Evolutionary conservation across 1,284 basidiomycete species (phyloP).

Genomic region (Boletellus dicymbophilus): DNA sequence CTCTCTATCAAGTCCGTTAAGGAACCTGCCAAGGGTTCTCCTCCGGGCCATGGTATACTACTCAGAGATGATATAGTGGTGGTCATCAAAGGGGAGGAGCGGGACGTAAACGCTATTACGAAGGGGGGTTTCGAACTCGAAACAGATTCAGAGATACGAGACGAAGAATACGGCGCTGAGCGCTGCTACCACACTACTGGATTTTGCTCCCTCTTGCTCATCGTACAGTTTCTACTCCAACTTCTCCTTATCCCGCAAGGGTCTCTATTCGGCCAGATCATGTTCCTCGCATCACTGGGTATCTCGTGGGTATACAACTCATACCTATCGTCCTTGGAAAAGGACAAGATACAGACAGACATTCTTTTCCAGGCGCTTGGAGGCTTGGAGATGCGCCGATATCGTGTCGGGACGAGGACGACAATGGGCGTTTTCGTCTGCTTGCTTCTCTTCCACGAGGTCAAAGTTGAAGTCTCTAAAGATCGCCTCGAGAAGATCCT

Average conservation of each 20-base stretch:
- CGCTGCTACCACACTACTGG: conserved; percentile 20
- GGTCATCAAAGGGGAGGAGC: conserved; percentile 28
- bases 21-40: conserved; percentile 8
- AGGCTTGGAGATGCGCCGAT: conserved; percentile 11
- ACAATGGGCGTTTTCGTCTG: conserved; percentile 19
- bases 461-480: not conserved
- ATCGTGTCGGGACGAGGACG: conserved; percentile 11
- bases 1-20: conserved; percentile 10
- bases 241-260: conserved; percentile 30
- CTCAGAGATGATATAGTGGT: conserved; percentile 11
- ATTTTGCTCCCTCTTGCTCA: conserved; percentile 21
- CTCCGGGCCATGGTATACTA: conserved; percentile 26
- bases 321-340: conserved; percentile 26
- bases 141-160: not conserved
- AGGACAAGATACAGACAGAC: conserved; percentile 25
- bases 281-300: conserved; percentile 29
- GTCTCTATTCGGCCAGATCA: conserved; percentile 28
- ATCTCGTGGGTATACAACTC: conserved; percentile 29
- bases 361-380: conserved; percentile 18
- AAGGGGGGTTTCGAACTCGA: conserved; percentile 26
- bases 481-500: conserved; percentile 4
- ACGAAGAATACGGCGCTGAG: not conserved
- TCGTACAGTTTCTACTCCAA: conserved; percentile 29
- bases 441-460: conserved; percentile 17
- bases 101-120: conserved; percentile 31